Evolutionary conservation across 495 filamentous ascomycete species (phyloP).

Genomic region (Letharia lupina): DNA sequence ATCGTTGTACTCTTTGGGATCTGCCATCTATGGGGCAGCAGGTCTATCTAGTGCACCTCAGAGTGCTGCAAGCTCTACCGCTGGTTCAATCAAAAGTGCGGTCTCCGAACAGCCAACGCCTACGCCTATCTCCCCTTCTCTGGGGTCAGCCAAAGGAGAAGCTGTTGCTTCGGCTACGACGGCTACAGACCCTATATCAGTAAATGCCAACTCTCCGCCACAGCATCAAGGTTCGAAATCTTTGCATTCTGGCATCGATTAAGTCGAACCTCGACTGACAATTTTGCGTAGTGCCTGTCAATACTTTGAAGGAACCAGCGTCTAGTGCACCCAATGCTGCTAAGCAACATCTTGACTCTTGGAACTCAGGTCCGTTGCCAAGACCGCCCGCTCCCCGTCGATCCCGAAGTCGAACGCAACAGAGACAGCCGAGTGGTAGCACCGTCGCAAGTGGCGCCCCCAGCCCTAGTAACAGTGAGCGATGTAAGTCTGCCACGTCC

Average conservation of each 20-base stretch:
- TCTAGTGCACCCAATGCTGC: conserved; percentile 9
- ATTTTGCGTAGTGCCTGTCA: conserved; percentile 14
- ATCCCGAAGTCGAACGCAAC: conserved; percentile 60
- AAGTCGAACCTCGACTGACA: conserved; percentile 2
- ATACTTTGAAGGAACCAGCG: conserved; percentile 12
- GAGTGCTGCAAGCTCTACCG: conserved; percentile 36
- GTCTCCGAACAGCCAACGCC: conserved; percentile 14
- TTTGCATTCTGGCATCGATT: neutral
- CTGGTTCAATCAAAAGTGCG: conserved; percentile 29
- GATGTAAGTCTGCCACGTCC: conserved; percentile 5
- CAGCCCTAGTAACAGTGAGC: conserved; percentile 31
- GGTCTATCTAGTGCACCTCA: conserved; percentile 23
- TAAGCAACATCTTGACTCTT: conserved; percentile 20
- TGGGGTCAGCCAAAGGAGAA: conserved; percentile 21
- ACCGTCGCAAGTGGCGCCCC: conserved; percentile 61
- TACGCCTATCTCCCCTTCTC: conserved; percentile 21
- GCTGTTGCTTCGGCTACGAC: conserved; percentile 23
- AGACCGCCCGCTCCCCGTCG: conserved; percentile 35
- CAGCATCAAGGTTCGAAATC: conserved; percentile 16
- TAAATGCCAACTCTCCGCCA: conserved; percentile 23
- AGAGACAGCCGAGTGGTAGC: conserved; percentile 67
- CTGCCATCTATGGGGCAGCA: conserved; percentile 30
- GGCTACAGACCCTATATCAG: conserved; percentile 26
- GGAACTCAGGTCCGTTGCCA: conserved; percentile 23
- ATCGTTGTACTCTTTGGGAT: conserved; percentile 56